Percentiles rank a stretch among this genome's conserved stretches.
phyloP scores from a whole-genome alignment of 345 rosid genomes.

The Populus euphratica region DNA sequence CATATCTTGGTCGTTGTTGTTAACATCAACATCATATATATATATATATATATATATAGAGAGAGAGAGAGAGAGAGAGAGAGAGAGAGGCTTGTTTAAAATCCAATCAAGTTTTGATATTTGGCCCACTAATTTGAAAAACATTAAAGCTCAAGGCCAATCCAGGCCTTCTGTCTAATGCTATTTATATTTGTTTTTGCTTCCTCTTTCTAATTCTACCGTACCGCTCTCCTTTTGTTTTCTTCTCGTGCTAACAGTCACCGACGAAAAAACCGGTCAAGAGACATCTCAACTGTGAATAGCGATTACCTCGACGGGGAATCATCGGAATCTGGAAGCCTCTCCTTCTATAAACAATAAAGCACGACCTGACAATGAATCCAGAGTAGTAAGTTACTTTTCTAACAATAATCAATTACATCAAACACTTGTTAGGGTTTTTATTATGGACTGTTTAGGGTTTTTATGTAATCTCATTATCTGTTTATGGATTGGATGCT shows the following conservation, averaged over 20 bases:
- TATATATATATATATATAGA: too few relatives aligned
- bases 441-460: not conserved
- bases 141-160: too few relatives aligned
- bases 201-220: not conserved
- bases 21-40: too few relatives aligned
- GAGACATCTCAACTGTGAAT: not conserved
- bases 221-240: not conserved
- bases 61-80: too few relatives aligned
- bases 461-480: not conserved
- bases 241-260: not conserved
- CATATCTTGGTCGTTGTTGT: too few relatives aligned
- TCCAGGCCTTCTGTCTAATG: too few relatives aligned
- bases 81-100: too few relatives aligned
- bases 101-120: too few relatives aligned
- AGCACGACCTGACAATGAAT: conserved; percentile 6
- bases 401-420: not conserved
- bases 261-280: not conserved
- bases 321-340: not conserved
- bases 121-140: too few relatives aligned
- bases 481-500: not conserved
- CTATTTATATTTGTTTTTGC: not conserved
- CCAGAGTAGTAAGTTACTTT: conserved; percentile 14
- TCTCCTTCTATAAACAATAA: not conserved
- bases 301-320: not conserved
- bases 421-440: not conserved